phyloP scores from a whole-genome alignment of 805 yeast species.

The Nakazawaea wyomingensis region DNA sequence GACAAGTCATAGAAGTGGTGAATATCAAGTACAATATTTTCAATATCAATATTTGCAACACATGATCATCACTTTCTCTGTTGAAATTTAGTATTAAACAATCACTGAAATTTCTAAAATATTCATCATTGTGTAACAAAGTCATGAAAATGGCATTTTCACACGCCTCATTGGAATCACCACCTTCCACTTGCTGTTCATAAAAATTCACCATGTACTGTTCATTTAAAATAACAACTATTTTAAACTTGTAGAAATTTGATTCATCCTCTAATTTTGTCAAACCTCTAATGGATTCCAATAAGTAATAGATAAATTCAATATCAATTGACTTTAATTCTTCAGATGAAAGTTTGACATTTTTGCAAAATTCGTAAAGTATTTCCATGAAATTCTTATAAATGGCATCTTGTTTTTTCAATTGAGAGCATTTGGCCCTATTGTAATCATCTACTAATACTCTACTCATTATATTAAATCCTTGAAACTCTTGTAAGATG shows the following conservation, averaged over 20 bases:
- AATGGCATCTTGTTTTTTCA: conserved; percentile 8
- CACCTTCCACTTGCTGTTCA: conserved; percentile 17
- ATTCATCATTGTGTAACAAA: conserved; percentile 37
- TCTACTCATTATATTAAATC: conserved; percentile 36
- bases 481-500: conserved; percentile 46
- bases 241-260: conserved; percentile 63
- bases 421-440: conserved; percentile 4
- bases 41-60: conserved; percentile 71
- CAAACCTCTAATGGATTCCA: conserved; percentile 36
- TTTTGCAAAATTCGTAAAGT: conserved; percentile 50
- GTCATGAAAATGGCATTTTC: conserved; percentile 51
- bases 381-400: conserved; percentile 39
- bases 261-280: conserved; percentile 48
- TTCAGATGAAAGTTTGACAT: conserved; percentile 35
- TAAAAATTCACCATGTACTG: conserved; percentile 69
- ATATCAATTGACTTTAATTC: conserved; percentile 38
- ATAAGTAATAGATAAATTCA: conserved; percentile 42
- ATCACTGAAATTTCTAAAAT: conserved; percentile 55
- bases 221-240: conserved; percentile 74
- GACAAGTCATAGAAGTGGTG: conserved; percentile 58
- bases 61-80: conserved; percentile 57
- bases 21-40: conserved; percentile 73
- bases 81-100: conserved; percentile 72
- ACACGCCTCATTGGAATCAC: conserved; percentile 15
- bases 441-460: conserved; percentile 23